phyloP scores from a whole-genome alignment of 805 yeast species.

The Ogataea wickerhamii region DNA sequence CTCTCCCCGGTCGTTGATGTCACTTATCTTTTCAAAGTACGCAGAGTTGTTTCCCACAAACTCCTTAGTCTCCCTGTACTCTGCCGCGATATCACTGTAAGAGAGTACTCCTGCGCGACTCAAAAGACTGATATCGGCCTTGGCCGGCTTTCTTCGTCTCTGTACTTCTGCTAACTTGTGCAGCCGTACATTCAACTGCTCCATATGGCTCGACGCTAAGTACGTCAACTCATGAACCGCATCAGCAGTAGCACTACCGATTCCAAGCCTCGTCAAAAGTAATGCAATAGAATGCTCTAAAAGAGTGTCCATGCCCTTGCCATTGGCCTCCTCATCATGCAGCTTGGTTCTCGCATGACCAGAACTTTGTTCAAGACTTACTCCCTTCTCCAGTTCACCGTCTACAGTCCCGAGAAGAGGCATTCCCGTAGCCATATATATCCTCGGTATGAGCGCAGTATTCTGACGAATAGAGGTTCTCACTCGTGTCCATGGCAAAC shows the following conservation, averaged over 20 bases:
- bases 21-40: conserved; percentile 4
- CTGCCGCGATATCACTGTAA: conserved; percentile 38
- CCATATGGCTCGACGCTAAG: conserved; percentile 34
- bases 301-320: conserved; percentile 26
- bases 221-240: conserved; percentile 39
- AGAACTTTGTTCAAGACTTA: too few species aligned
- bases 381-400: too few species aligned
- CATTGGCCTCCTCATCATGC: too few species aligned
- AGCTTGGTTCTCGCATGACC: too few species aligned
- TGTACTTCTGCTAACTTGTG: conserved; percentile 55
- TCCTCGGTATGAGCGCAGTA: too few species aligned
- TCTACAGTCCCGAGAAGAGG: too few species aligned
- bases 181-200: conserved; percentile 38
- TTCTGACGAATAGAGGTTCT: too few species aligned
- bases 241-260: conserved; percentile 25
- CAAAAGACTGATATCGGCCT: conserved; percentile 47
- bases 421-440: too few species aligned
- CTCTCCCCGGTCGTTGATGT: conserved; percentile 10
- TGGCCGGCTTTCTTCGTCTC: conserved; percentile 53
- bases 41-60: conserved; percentile 12
- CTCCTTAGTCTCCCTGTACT: conserved; percentile 27
- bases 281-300: conserved; percentile 35
- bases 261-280: conserved; percentile 33
- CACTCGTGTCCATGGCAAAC: too few species aligned
- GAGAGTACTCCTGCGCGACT: conserved; percentile 41